Base-by-base conservation (phyloP, 495 filamentous ascomycete species). In the Letharia lupina region DNA sequence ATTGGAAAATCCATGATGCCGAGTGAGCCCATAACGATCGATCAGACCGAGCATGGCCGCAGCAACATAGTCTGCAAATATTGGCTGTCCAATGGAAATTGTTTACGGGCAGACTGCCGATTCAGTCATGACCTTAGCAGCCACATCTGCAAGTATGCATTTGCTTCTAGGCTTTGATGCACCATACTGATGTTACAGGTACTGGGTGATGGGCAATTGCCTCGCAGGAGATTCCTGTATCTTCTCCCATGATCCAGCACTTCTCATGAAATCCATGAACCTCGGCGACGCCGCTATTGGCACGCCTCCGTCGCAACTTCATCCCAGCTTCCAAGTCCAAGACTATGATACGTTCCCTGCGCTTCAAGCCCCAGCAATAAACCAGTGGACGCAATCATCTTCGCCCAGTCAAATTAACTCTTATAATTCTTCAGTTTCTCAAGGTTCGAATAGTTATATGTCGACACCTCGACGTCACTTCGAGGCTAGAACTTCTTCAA, bases 171-270 rank as follows among this genome's bases (percentile, higher is more conserved):
- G 20, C 23, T 40, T 62, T 48, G 40, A 61, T 41, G 50, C 35
- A 67, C 56, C 35, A 61, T 63, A 54, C 69, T 77, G 54, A 70
- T 67, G 37, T 45, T 62, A 2, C 70, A 96, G 91, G 75, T 97
- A 97, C 71, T 99, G 93, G 92, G 83, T 98, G 48, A 92, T 89
- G 81, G 95, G 95, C 13, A 96, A 93, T 70, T 99, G 95, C 74
- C 83, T 99, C 54, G 95, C 95, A 39, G 94, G 94, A 50, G 87
- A 91, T 65, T 91, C 91, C 16, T 99, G 95, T 76, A 88, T 96
- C 65, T 99, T 99, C 80, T 97, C 93, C 15, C 95, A 99, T 73
- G 95, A 99, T 70, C 95, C 95, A 13, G 86, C 92, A 7, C 82
- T 87, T 67, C 81, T 91, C n/a, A 80, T 90, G 67, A 87, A 84